A percentile compares a stretch with the other conserved stretches of the same genome.
Evolutionary conservation across 164 flowering plant species (phyloP).

Genomic region (Dillenia suffruticosa): DNA sequence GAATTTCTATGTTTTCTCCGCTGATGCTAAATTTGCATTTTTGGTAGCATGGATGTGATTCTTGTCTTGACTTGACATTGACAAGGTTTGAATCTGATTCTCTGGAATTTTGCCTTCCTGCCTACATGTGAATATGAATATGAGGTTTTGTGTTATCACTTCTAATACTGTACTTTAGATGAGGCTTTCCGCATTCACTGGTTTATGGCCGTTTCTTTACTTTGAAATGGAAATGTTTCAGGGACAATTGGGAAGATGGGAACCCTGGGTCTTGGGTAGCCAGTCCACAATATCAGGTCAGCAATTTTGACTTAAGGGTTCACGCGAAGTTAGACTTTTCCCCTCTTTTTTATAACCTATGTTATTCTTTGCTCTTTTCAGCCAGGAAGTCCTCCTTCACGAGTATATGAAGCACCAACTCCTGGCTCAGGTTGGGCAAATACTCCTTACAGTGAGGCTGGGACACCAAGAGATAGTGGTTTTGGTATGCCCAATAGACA

Average conservation of each 20-base stretch:
- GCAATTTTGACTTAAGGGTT: conserved; percentile 1
- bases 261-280: conserved; percentile 96
- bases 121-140: too few species aligned
- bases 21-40: too few species aligned
- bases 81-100: too few species aligned
- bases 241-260: conserved; percentile 98
- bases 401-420: conserved; percentile 93
- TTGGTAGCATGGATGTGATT: too few species aligned
- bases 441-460: conserved; percentile 91
- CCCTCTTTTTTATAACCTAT: background rate
- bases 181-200: too few species aligned
- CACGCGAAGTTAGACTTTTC: background rate
- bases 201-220: too few species aligned
- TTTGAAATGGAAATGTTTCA: conserved; percentile 11
- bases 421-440: conserved; percentile 98
- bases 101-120: too few species aligned
- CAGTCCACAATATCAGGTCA: conserved; percentile 92
- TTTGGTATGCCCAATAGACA: conserved; percentile 48
- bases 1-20: too few species aligned
- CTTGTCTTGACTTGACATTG: too few species aligned
- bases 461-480: conserved; percentile 83
- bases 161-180: too few species aligned
- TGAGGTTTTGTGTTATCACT: too few species aligned
- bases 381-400: conserved; percentile 94
- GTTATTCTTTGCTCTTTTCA: conserved; percentile 20